Evolutionary conservation across 1,284 basidiomycete species (phyloP).

Genomic region (Polyporus tsugae): DNA sequence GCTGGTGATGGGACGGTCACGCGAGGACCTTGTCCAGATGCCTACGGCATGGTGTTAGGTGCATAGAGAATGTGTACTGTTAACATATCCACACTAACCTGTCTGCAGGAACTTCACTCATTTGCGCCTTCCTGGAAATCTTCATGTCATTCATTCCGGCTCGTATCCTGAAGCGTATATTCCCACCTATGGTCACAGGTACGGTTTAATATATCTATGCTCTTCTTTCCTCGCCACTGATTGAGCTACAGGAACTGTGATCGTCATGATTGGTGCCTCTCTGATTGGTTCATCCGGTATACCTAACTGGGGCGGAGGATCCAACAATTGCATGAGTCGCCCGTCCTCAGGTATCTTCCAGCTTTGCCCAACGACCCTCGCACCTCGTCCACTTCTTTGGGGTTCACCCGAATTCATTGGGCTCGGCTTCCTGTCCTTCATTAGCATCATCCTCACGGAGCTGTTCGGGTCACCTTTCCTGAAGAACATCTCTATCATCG

Average conservation of each 20-base stretch:
- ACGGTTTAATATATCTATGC: constrained; percentile 20
- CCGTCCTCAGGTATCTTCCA: constrained; percentile 71
- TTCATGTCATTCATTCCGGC: constrained; percentile 78
- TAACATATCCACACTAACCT: constrained; percentile 3
- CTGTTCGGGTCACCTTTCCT: constrained; percentile 86
- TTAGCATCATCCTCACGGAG: constrained; percentile 80
- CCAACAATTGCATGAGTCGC: constrained; percentile 68
- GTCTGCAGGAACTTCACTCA: constrained; percentile 70
- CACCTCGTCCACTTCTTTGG: constrained; percentile 71
- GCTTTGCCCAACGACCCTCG: constrained; percentile 74
- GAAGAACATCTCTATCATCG: constrained; percentile 79
- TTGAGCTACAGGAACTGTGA: constrained; percentile 61
- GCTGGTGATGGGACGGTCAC: constrained; percentile 67
- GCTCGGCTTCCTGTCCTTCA: constrained; percentile 85
- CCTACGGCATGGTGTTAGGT: constrained; percentile 82
- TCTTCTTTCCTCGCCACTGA: constrained; percentile 2
- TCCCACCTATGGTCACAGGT: constrained; percentile 86
- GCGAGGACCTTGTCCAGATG: constrained; percentile 77
- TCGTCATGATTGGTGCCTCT: constrained; percentile 80
- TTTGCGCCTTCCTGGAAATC: constrained; percentile 86
- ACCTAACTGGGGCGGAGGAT: constrained; percentile 85
- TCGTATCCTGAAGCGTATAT: constrained; percentile 69
- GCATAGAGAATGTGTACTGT: constrained; percentile 22
- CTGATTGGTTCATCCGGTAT: constrained; percentile 80
- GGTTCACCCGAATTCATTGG: constrained; percentile 86